Base-by-base conservation (phyloP, 148 eudicot genomes). In the Salicornia ramosissima region DNA sequence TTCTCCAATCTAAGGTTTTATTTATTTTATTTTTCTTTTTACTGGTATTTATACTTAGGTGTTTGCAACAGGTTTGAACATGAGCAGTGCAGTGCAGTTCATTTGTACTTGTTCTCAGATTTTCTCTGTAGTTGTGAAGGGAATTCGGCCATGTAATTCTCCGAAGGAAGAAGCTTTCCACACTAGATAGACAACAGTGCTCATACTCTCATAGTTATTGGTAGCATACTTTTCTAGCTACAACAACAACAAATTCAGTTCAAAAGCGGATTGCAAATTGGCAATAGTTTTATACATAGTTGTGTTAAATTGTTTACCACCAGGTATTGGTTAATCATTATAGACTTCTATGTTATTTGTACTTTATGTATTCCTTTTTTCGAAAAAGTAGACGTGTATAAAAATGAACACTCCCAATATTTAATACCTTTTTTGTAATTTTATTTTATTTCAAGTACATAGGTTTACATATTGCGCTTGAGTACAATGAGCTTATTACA, bases 71-170 rank as follows among this genome's bases (percentile, higher is more conserved):
- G 14, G 28, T 55, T 54, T 62, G 22, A 47, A 14, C 47, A 51
- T 25, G 9, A 72, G 16, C 28, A 19, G 0, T n/a, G 61, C 51
- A 60, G 22, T 30, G 16, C 39, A 36, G 28, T 14, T 14, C 46
- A 65, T 25, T 53, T 54, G 11, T 63, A 4, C 56, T 59, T 65
- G 14, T 26, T 70, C 55, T 13, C 74, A 76, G 79, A 54, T 70
- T 10, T 63, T 64, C 26, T 53, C 69, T 54, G 64, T 70, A 12
- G 74, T 70, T 30, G 25, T 75, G 57, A 75, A 63, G 70, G 69
- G 74, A 45, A 47, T 64, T 45, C 53, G 45, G 24, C 74, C 74
- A 31, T 22, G 16, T 69, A 57, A 70, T 15, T 30, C 31, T 64
- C 56, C 22, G 26, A 43, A 26, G 30, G 29, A 70, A 39, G 18